Evolutionary conservation across 2,329 filamentous ascomycete species (phyloP).

Genomic region (Macrophomina pseudophaseolina): DNA sequence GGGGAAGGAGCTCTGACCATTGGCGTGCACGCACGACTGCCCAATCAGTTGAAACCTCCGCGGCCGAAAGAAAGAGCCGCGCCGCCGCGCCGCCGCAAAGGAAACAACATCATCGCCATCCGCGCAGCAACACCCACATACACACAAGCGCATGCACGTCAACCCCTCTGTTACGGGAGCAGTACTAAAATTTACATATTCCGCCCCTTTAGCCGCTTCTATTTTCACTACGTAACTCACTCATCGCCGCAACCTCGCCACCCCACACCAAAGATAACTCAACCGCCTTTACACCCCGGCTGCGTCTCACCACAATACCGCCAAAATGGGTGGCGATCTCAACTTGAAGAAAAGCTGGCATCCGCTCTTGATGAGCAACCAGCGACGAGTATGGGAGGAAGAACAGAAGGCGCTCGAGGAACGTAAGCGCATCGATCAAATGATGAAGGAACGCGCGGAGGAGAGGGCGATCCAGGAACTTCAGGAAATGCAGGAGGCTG

Average conservation of each 20-base stretch:
- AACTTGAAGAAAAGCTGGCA: conserved; percentile 95
- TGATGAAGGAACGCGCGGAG: conserved; percentile 90
- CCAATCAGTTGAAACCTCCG: neutral
- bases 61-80: neutral
- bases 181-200: neutral
- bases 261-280: neutral
- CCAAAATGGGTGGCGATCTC: conserved; percentile 89
- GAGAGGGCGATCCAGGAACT: conserved; percentile 92
- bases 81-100: neutral
- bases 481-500: conserved; percentile 84
- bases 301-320: conserved; percentile 31
- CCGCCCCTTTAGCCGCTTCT: neutral
- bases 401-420: conserved; percentile 93
- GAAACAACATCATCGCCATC: conserved; percentile 1
- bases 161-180: no score
- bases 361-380: conserved; percentile 87
- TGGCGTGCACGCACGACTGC: neutral
- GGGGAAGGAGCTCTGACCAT: no score
- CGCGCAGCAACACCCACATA: neutral
- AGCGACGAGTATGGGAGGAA: conserved; percentile 84
- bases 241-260: neutral
- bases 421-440: conserved; percentile 89
- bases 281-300: neutral
- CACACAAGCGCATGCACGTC: neutral
- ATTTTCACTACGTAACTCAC: neutral